Evolutionary conservation across 2,329 filamentous ascomycete genomes (phyloP).

Genomic region (Nemania sp.): DNA sequence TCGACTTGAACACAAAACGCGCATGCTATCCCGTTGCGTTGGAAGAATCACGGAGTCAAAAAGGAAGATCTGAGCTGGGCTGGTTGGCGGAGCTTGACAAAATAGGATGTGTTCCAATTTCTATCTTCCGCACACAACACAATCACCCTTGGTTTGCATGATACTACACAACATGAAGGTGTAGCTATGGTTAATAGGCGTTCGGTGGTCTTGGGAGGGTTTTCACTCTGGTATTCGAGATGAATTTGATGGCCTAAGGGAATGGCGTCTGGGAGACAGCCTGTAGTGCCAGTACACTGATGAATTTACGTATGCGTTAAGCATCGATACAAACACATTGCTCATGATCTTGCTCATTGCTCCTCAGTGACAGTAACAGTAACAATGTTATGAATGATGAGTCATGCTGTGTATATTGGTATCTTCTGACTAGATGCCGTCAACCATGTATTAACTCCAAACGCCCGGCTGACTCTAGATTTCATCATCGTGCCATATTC

Average conservation of each 20-base stretch:
- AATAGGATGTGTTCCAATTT: slow-evolving; percentile 15
- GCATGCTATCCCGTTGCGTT: no score
- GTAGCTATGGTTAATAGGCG: no score
- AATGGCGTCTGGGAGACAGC: slow-evolving; percentile 30
- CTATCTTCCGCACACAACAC: slow-evolving; percentile 25
- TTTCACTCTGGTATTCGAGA: slow-evolving; percentile 34
- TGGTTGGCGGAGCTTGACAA: slow-evolving; percentile 1
- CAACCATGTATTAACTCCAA: slow-evolving; percentile 26
- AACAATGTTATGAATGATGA: no score
- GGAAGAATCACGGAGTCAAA: no score
- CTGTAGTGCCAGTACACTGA: slow-evolving; percentile 30
- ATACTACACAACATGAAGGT: slow-evolving; percentile 37
- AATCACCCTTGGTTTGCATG: slow-evolving; percentile 39
- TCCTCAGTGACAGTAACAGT: no score
- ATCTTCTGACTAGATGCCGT: slow-evolving; percentile 10
- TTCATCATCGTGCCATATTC: neutral
- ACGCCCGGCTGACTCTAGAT: slow-evolving; percentile 13
- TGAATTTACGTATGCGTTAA: slow-evolving; percentile 34
- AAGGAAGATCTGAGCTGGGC: no score
- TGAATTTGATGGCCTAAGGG: slow-evolving; percentile 30
- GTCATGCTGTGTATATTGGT: no score
- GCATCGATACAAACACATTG: slow-evolving; percentile 26
- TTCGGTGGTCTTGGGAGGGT: slow-evolving; percentile 39
- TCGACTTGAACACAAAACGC: no score
- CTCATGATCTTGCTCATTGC: neutral